Conservation (phyloP, 129 eudicot species). For the Escallonia rubra region DNA sequence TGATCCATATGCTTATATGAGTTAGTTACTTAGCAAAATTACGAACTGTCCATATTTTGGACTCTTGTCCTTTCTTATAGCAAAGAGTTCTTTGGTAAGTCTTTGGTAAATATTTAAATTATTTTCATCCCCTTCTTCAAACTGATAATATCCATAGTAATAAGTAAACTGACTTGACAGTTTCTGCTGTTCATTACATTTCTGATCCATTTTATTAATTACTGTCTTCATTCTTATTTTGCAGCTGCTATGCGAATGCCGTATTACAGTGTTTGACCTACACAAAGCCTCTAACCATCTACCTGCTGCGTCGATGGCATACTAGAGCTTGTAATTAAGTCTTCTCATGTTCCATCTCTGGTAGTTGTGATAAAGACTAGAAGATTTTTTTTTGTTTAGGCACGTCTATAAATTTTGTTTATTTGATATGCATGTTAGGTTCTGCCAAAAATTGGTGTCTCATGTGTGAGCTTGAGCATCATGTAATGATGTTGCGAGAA, state of each 20-base stretch:
- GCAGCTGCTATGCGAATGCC: slow-evolving; percentile 97
- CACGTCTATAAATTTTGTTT: background rate
- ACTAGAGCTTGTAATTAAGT: slow-evolving; percentile 57
- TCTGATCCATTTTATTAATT: background rate
- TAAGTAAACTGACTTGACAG: too few relatives aligned
- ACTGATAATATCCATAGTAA: too few relatives aligned
- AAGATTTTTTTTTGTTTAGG: background rate
- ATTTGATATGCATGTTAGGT: slow-evolving; percentile 30
- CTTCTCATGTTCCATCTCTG: slow-evolving; percentile 7
- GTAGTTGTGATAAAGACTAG: background rate
- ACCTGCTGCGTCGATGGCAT: slow-evolving; percentile 77
- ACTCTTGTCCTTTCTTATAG: too few relatives aligned
- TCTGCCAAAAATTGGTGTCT: slow-evolving; percentile 77
- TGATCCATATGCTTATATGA: too few relatives aligned
- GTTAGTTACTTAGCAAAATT: too few relatives aligned
- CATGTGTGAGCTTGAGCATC: slow-evolving; percentile 92
- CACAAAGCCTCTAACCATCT: slow-evolving; percentile 84
- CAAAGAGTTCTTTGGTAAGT: too few relatives aligned
- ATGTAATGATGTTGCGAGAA: slow-evolving; percentile 54
- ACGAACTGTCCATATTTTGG: background rate
- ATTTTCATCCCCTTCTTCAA: too few relatives aligned
- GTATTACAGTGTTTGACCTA: slow-evolving; percentile 86
- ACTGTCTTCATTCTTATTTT: slow-evolving; percentile 1
- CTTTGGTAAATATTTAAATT: too few relatives aligned
- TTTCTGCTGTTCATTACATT: too few relatives aligned